Conservation (phyloP, 108 stramenopile genomes). For the Cyclotella sp. region DNA sequence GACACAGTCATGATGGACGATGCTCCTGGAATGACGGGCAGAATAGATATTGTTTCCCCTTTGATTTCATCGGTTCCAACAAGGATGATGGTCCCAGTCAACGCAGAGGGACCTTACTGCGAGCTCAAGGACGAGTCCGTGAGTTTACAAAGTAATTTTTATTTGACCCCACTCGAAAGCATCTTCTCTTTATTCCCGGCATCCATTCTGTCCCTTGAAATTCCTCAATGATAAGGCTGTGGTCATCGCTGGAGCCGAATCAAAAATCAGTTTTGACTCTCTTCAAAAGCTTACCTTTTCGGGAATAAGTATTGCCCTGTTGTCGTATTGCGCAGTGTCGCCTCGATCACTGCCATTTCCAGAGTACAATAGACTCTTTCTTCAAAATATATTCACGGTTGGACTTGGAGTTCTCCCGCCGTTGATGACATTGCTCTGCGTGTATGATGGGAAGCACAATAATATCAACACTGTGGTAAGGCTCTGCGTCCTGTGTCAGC, state of each 20-base stretch:
- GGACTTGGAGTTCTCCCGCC: constrained; percentile 63
- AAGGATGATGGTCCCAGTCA: constrained; percentile 9
- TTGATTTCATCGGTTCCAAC: constrained; percentile 9
- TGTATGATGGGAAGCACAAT: constrained; percentile 64
- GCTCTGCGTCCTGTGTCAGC: background rate
- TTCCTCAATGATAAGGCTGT: constrained; percentile 27
- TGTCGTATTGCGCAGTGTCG: constrained; percentile 81
- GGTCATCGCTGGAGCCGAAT: constrained; percentile 42
- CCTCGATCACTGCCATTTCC: constrained; percentile 65
- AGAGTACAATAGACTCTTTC: constrained; percentile 77
- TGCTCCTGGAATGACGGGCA: background rate
- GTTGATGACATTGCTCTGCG: constrained; percentile 38
- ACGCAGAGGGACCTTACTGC: constrained; percentile 32
- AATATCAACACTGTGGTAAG: constrained; percentile 65
- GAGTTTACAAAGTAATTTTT: constrained; percentile 4
- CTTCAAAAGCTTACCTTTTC: constrained; percentile 64
- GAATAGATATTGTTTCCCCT: background rate
- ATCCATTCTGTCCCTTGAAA: background rate
- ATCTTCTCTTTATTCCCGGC: background rate
- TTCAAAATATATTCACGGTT: constrained; percentile 66
- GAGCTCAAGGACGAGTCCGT: constrained; percentile 40
- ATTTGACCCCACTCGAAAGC: background rate
- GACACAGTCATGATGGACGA: background rate
- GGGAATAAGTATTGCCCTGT: constrained; percentile 39
- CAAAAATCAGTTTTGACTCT: constrained; percentile 64